Percentiles rank a stretch among this genome's conserved stretches.
Evolutionary conservation across 306 rosid species (phyloP).

Genomic region (Cicer yamashitae): DNA sequence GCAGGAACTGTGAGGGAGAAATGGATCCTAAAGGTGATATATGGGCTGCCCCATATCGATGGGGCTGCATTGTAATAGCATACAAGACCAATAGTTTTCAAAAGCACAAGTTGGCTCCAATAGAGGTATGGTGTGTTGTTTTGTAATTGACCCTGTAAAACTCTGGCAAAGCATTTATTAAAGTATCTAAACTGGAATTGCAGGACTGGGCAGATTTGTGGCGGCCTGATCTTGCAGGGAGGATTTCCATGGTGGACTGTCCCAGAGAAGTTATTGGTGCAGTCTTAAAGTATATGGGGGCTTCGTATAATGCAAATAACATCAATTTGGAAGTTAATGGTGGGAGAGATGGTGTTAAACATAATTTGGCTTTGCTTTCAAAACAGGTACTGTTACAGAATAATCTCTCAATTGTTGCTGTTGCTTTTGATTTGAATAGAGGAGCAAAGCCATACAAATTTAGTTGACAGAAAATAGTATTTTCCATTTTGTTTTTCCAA

Average conservation of each 20-base stretch:
- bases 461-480: slow-evolving; percentile 9
- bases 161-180: slow-evolving; percentile 33
- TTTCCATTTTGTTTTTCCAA: slow-evolving; percentile 27
- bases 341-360: slow-evolving; percentile 72
- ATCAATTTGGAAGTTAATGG: slow-evolving; percentile 66
- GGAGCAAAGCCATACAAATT: not conserved
- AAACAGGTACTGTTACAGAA: slow-evolving; percentile 70
- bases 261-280: slow-evolving; percentile 95
- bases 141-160: slow-evolving; percentile 6
- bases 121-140: slow-evolving; percentile 67
- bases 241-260: slow-evolving; percentile 88
- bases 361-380: slow-evolving; percentile 66
- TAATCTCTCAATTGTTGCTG: slow-evolving; percentile 6
- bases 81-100: slow-evolving; percentile 81
- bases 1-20: slow-evolving; percentile 84
- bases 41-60: slow-evolving; percentile 93
- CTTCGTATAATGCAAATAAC: slow-evolving; percentile 74
- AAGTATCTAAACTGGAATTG: slow-evolving; percentile 42
- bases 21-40: slow-evolving; percentile 76
- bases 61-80: slow-evolving; percentile 96
- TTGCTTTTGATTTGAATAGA: slow-evolving; percentile 16
- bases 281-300: slow-evolving; percentile 94
- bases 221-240: slow-evolving; percentile 91
- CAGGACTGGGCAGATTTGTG: slow-evolving; percentile 98
- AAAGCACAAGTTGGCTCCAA: slow-evolving; percentile 75